A percentile compares a stretch with the other conserved stretches of the same genome.
Conservation (phyloP, 2,329 filamentous ascomycete genomes). For the Phyllosticta citriasiana region DNA sequence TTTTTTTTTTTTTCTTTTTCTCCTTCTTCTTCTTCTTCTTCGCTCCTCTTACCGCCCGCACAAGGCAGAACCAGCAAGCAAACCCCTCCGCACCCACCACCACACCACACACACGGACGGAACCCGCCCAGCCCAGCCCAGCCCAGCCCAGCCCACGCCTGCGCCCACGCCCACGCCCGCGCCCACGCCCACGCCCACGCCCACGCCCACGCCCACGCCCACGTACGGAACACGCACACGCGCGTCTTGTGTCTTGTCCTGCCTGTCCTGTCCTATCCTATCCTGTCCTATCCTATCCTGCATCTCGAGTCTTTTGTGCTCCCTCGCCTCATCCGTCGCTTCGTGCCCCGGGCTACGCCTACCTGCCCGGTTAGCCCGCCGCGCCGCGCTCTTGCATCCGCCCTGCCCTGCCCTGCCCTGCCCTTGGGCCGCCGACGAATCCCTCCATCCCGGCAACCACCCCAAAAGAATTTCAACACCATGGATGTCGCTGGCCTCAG, state of each 20-base stretch:
- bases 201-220: background rate
- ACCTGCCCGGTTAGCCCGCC: background rate
- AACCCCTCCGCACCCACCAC: background rate
- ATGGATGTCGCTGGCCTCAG: constrained; percentile 71
- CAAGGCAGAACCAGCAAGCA: background rate
- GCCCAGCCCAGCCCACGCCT: too few relatives aligned
- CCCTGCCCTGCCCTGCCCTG: background rate
- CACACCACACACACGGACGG: too few relatives aligned
- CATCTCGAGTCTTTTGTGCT: background rate
- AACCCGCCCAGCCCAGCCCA: too few relatives aligned
- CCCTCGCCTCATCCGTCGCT: background rate
- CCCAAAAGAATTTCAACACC: constrained; percentile 18
- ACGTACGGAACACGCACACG: background rate
- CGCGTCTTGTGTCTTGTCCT: background rate
- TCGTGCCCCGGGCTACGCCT: background rate
- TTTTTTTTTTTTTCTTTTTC: too few relatives aligned
- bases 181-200: background rate
- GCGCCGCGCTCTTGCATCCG: background rate
- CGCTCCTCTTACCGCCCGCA: background rate
- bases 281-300: background rate
- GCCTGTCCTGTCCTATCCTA: too few relatives aligned
- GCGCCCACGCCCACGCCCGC: background rate
- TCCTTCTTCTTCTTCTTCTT: too few relatives aligned
- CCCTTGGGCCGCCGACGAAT: background rate
- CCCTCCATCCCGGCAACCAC: constrained; percentile 1